Percentiles rank a stretch among this genome's conserved stretches.
Evolutionary conservation across 2,329 filamentous ascomycete genomes (phyloP).

Genomic region (Teratosphaeria nubilosa): DNA sequence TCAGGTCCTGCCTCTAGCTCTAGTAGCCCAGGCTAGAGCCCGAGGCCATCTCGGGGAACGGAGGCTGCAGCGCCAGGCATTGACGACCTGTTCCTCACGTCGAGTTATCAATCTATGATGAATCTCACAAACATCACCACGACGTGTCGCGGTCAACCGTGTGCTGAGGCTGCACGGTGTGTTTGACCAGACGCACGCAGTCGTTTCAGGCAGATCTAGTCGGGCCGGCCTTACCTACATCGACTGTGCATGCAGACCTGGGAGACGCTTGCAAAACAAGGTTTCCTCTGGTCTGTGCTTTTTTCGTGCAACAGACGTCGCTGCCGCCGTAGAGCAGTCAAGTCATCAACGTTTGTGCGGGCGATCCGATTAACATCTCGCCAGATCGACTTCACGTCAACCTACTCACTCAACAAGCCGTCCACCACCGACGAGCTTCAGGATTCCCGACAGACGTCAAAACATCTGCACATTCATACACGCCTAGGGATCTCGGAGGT

Average conservation of each 20-base stretch:
- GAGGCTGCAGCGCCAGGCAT: not conserved
- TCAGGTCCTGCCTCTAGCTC: not conserved
- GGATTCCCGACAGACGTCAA: not conserved
- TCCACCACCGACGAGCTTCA: not conserved
- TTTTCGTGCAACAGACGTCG: not conserved
- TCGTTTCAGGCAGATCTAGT: not conserved
- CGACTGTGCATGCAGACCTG: not conserved
- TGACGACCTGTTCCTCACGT: not conserved
- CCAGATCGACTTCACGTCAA: not conserved
- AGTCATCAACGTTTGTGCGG: not conserved
- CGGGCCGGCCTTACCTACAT: not conserved
- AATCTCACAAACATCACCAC: not conserved
- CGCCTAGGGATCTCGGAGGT: not conserved
- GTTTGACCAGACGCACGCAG: not conserved
- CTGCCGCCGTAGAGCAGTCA: not conserved
- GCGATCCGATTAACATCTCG: not conserved
- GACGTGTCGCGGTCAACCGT: not conserved
- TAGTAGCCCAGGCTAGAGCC: not conserved
- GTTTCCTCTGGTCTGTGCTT: not conserved
- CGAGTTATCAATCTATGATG: not conserved
- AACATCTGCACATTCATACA: not conserved
- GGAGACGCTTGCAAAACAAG: not conserved
- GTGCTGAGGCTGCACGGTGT: not conserved
- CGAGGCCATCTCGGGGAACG: not conserved
- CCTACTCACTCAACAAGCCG: not conserved